These are phyloP conservation scores for Patellifolia procumbens DNA, from an alignment of 179 eudicot genomes.

Conservation along the genomic window DNA sequence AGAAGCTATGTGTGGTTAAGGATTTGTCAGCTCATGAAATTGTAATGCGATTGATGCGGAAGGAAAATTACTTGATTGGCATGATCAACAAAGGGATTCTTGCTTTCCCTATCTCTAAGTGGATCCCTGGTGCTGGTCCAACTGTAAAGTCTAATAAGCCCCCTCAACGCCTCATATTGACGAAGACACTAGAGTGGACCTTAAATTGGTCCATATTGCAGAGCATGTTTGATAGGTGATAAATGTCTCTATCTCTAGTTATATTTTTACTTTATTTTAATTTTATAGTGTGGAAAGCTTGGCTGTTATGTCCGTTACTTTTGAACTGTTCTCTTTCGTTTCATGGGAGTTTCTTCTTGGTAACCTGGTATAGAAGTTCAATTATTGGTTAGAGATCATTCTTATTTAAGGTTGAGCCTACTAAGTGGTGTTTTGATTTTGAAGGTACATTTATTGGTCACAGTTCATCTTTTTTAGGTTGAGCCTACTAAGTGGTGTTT, in stretches of 20 bases:
- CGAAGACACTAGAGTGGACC: slow-evolving; percentile 98
- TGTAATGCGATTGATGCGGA: slow-evolving; percentile 92
- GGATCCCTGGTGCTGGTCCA: slow-evolving; percentile 93
- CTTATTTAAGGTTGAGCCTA: neutral
- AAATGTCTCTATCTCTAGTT: neutral
- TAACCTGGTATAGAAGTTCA: neutral
- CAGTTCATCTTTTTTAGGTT: too few relatives aligned
- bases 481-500: too few relatives aligned
- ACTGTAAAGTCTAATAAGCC: slow-evolving; percentile 49
- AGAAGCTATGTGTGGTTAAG: slow-evolving; percentile 81
- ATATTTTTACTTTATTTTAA: neutral
- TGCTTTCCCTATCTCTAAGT: slow-evolving; percentile 74
- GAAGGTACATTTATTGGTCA: too few relatives aligned
- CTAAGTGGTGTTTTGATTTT: neutral
- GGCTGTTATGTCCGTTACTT: neutral
- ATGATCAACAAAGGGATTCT: slow-evolving; percentile 96
- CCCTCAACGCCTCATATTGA: slow-evolving; percentile 53
- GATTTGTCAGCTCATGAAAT: slow-evolving; percentile 90
- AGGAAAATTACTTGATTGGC: slow-evolving; percentile 95
- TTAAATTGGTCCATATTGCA: slow-evolving; percentile 95
- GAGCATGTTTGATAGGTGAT: slow-evolving; percentile 97
- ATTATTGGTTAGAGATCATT: neutral
- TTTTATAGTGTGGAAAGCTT: neutral
- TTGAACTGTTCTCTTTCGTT: neutral
- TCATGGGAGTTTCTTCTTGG: neutral